These are phyloP conservation scores for Niebla homalea DNA, from an alignment of 495 filamentous ascomycete species.

Conservation along the genomic window DNA sequence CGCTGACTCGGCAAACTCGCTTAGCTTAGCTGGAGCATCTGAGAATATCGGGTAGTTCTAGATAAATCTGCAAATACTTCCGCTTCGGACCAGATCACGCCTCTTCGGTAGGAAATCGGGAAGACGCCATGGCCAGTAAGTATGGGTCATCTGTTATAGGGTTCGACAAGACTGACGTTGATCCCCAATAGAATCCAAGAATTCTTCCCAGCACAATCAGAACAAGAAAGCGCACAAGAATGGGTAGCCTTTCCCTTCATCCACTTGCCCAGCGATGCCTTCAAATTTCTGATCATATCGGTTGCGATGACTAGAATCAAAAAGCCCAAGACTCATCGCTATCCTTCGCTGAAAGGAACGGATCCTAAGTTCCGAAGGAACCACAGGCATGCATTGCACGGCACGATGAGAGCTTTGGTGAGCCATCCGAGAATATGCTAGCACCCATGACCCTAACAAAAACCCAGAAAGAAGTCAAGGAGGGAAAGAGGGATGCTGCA, in stretches of 20 bases:
- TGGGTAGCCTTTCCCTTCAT: constrained; percentile 51
- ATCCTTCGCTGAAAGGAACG: constrained; percentile 95
- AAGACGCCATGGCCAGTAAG: constrained; percentile 12
- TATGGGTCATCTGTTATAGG: not conserved
- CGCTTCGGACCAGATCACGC: too few species aligned
- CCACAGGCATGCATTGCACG: constrained; percentile 97
- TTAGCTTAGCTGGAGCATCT: too few species aligned
- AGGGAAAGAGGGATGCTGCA: constrained; percentile 88
- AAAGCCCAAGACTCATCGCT: constrained; percentile 98
- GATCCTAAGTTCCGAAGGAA: constrained; percentile 99
- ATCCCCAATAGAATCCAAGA: constrained; percentile 71
- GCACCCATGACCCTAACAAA: constrained; percentile 28
- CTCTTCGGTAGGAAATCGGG: too few species aligned
- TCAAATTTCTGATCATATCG: constrained; percentile 10
- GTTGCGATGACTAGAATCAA: constrained; percentile 61
- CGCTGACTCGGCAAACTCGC: too few species aligned
- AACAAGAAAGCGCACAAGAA: constrained; percentile 93
- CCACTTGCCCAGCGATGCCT: not conserved
- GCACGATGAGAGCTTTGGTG: constrained; percentile 96
- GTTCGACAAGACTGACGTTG: not conserved
- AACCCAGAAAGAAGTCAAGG: constrained; percentile 87
- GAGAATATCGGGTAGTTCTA: too few species aligned
- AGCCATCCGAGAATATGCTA: constrained; percentile 25
- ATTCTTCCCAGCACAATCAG: constrained; percentile 97
- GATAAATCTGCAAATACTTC: too few species aligned